phyloP scores from a whole-genome alignment of 495 filamentous ascomycete species.

The Talaromyces liani region DNA sequence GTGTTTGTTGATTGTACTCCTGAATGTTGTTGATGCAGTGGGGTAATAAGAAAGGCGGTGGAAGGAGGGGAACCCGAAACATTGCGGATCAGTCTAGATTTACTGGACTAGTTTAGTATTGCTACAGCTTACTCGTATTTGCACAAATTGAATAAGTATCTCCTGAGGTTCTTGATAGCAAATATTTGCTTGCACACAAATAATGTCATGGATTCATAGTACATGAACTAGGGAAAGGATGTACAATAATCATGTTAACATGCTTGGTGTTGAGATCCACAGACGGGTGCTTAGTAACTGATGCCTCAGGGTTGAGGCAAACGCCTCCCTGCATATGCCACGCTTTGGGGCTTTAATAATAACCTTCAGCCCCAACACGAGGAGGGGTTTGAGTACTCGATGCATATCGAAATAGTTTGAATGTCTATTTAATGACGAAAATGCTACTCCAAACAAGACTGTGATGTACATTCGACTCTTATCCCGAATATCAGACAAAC shows the following conservation, averaged over 20 bases:
- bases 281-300: background rate
- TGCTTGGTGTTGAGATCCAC: background rate
- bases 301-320: background rate
- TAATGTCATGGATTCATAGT: background rate
- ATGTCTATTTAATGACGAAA: background rate
- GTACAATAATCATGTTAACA: background rate
- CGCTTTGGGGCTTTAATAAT: too few relatives aligned
- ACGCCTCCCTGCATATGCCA: too few relatives aligned
- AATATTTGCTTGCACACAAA: background rate
- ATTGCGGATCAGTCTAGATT: background rate
- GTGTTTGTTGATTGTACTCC: conserved; percentile 1
- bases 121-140: background rate
- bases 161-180: background rate
- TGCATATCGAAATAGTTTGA: background rate
- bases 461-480: background rate
- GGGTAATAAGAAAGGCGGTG: conserved; percentile 41
- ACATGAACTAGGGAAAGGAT: background rate
- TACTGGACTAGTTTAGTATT: background rate
- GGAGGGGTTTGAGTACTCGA: background rate
- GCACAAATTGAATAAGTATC: background rate
- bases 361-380: too few relatives aligned
- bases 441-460: background rate
- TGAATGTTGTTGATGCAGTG: conserved; percentile 20
- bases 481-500: background rate
- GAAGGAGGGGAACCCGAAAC: conserved; percentile 28